Percentiles rank a stretch among this genome's conserved stretches.
These are phyloP conservation scores for Claviceps sp. DNA, from an alignment of 2,329 filamentous ascomycete genomes.

Conservation along the genomic window DNA sequence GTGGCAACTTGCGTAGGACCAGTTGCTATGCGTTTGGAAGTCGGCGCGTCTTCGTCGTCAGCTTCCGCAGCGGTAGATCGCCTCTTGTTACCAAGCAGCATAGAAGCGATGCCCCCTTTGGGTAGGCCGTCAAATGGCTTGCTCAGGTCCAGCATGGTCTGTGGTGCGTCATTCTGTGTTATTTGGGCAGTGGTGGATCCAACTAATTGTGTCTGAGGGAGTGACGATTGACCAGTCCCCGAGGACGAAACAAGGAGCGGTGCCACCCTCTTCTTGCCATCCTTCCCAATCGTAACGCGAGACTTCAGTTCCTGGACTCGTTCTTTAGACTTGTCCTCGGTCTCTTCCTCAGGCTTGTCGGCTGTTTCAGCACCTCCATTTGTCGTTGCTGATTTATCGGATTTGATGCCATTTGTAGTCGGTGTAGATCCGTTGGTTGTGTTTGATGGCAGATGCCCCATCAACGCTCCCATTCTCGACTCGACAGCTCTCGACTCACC, in stretches of 20 bases:
- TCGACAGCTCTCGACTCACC: conserved; percentile 82
- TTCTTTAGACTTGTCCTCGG: conserved; percentile 38
- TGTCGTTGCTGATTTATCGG: conserved; percentile 23
- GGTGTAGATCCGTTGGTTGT: conserved; percentile 34
- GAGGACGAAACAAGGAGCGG: conserved; percentile 85
- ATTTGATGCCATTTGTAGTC: conserved; percentile 39
- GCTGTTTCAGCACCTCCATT: conserved; percentile 24
- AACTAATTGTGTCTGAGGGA: conserved; percentile 79
- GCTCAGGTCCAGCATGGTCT: conserved; percentile 76
- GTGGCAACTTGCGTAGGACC: conserved; percentile 63
- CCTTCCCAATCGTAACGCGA: conserved; percentile 86
- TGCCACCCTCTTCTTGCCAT: conserved; percentile 91
- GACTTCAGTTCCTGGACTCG: conserved; percentile 60
- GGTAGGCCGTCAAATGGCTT: conserved; percentile 91
- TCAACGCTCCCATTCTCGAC: conserved; percentile 93
- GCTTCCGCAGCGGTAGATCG: conserved; percentile 62
- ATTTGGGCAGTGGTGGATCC: conserved; percentile 55
- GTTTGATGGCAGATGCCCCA: conserved; percentile 63
- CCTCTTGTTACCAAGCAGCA: conserved; percentile 87
- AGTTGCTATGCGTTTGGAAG: conserved; percentile 39
- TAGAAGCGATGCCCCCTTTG: conserved; percentile 70
- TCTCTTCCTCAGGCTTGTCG: conserved; percentile 28
- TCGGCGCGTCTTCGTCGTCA: conserved; percentile 50
- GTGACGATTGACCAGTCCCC: conserved; percentile 70
- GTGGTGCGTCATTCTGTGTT: conserved; percentile 57